A percentile compares a stretch with the other conserved stretches of the same genome.
These are phyloP conservation scores for Trichoderma sp. DNA, from an alignment of 2,329 filamentous ascomycete species.

Conservation along the genomic window DNA sequence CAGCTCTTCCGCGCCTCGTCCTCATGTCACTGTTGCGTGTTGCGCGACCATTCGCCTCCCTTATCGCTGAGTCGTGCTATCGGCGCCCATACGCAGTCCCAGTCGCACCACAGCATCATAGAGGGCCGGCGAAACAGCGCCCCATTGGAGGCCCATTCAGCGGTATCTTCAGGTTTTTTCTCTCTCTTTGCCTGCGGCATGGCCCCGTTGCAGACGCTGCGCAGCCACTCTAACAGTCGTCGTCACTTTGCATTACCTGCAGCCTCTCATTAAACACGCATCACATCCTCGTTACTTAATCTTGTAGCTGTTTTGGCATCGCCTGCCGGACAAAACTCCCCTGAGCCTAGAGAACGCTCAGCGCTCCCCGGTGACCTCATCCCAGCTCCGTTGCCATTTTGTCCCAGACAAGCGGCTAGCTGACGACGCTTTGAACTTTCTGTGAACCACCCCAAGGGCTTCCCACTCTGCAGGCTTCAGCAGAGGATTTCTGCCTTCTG, in stretches of 20 bases:
- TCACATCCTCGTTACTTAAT: background rate
- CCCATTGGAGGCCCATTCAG: background rate
- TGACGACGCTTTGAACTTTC: slow-evolving; percentile 22
- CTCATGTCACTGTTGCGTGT: slow-evolving; percentile 22
- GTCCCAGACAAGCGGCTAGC: background rate
- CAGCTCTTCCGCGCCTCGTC: slow-evolving; percentile 13
- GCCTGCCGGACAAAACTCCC: background rate
- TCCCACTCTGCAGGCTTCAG: background rate
- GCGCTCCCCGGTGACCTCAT: background rate
- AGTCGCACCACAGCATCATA: background rate
- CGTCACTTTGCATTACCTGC: background rate
- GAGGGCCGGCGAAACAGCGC: background rate
- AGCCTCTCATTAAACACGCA: slow-evolving; percentile 1
- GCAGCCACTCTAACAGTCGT: background rate
- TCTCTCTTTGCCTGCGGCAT: background rate
- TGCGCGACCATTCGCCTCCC: slow-evolving; percentile 22
- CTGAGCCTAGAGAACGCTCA: background rate
- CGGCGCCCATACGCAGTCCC: background rate
- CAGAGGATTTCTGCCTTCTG: background rate
- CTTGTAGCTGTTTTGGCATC: background rate
- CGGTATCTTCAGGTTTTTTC: background rate
- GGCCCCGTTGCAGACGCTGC: background rate
- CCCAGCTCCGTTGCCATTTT: background rate
- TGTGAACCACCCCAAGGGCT: background rate
- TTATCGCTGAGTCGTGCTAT: slow-evolving; percentile 1